phyloP scores from a whole-genome alignment of 371 early-diverging fungal genomes.

The Mortierella sp. region DNA sequence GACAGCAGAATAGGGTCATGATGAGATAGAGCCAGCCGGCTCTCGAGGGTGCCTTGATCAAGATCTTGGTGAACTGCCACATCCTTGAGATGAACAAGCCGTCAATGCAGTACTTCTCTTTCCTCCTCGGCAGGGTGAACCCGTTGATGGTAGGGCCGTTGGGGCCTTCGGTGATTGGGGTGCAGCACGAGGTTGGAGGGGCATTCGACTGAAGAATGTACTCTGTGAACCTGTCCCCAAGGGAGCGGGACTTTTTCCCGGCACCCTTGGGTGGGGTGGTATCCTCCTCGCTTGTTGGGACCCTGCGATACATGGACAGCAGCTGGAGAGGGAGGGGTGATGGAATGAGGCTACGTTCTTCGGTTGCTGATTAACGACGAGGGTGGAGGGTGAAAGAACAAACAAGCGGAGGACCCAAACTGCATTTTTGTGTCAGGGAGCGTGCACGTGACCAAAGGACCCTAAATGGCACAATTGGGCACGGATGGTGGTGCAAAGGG shows the following conservation, averaged over 20 bases:
- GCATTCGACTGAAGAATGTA: no score
- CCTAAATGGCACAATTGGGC: no score
- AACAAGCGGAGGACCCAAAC: not conserved
- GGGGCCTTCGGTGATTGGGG: not conserved
- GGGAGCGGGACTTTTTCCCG: no score
- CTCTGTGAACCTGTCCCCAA: no score
- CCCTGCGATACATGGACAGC: conserved; percentile 33
- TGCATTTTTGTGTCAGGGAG: no score
- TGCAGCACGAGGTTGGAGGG: no score
- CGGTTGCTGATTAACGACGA: no score
- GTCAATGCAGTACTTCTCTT: conserved; percentile 60
- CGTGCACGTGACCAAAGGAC: conserved; percentile 1
- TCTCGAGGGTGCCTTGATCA: conserved; percentile 53
- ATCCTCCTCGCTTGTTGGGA: conserved; percentile 41
- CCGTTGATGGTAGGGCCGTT: conserved; percentile 2
- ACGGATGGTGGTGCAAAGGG: no score
- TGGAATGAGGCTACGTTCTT: no score
- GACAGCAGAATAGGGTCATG: conserved; percentile 57
- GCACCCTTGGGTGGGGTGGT: conserved; percentile 22
- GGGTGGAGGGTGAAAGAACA: not conserved
- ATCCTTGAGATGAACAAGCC: conserved; percentile 60
- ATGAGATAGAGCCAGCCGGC: conserved; percentile 61
- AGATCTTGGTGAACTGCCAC: conserved; percentile 54
- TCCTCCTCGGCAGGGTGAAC: conserved; percentile 18
- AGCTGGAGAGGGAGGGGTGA: no score